Conservation (phyloP, 148 eudicot genomes). For the Vaccinium vitisidaea region DNA sequence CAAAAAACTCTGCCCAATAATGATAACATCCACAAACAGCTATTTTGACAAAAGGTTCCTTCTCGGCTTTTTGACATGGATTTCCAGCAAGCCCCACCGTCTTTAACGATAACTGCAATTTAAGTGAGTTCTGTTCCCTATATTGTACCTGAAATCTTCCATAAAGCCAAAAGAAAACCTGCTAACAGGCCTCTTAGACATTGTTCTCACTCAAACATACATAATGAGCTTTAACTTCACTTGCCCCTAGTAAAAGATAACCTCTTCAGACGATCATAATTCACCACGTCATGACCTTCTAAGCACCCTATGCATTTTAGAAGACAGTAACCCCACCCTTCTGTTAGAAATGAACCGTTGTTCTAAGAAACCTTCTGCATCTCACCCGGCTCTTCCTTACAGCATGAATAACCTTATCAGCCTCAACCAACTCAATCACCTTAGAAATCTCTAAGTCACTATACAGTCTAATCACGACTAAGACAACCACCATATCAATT, state of each 20-base stretch:
- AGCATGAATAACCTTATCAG: not conserved
- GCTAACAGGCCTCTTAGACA: not conserved
- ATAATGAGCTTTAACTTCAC: not conserved
- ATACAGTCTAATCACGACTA: not conserved
- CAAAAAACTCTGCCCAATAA: not conserved
- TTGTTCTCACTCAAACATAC: not conserved
- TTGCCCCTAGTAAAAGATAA: too few species aligned
- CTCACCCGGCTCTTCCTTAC: not conserved
- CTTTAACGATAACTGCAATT: not conserved
- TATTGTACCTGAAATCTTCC: not conserved
- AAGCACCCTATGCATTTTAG: too few species aligned
- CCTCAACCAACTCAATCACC: not conserved
- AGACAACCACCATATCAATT: not conserved
- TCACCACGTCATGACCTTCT: too few species aligned
- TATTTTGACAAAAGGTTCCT: not conserved
- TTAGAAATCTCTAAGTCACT: not conserved
- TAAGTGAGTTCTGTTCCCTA: not conserved
- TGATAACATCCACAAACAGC: not conserved
- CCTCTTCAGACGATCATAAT: too few species aligned
- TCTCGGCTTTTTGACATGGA: conserved; percentile 1
- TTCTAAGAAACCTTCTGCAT: too few species aligned
- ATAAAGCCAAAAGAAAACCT: not conserved
- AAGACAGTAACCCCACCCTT: too few species aligned
- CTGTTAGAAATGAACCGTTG: too few species aligned
- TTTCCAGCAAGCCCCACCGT: not conserved